Evolutionary conservation across 2,329 filamentous ascomycete species (phyloP), one percentile per base, ranked within the genome.

Genomic region (Teratosphaeria pseudoeucalypti): DNA sequence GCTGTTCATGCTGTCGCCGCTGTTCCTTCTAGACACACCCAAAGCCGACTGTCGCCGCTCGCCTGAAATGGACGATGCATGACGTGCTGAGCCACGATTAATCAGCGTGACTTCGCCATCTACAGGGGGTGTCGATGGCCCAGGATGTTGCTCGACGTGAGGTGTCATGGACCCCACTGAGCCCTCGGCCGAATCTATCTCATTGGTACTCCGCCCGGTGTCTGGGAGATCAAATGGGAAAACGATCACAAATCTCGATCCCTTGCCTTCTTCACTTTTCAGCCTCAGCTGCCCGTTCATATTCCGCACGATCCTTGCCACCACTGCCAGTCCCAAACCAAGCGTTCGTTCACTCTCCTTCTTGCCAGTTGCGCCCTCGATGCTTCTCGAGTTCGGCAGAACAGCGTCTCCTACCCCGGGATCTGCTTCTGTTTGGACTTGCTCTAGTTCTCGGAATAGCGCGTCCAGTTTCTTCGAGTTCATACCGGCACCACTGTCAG

Each of bases 241-340:
- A 63, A 89, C 84, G 27, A 96, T 83, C 23, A 90, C 85, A 64
- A 96, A 95, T 57, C 88, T 82, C 19, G 90, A 92, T 0, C 92
- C 91, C 66, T 87, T 88, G 1, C 88, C 88, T 69, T 88, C 82
- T 67, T 94, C 89, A 0, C 90, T 95, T 67, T 91, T 92, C 1
- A 96, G 76, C 1, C 90, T 84, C 34, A 96, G 74, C 68, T 95
- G 91, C 0, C 91, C 92, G 60, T 92, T 87, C 89, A 95, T 94
- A 68, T 91, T 95, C n/a, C 86, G 83, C 34, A 96, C 81, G 39
- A 90, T 89, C 43, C 91, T 84, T 16, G 89, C 88, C n/a, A 95
- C 91, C 12, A 95, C 80, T 0, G 91, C 91, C n/a, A 96, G 79
- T 0, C 91, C 92, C 10, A 96, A 80, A 0, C 92, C 92, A 1